Evolutionary conservation across 2,329 filamentous ascomycete genomes (phyloP).

Genomic region (Curvularia sp.): DNA sequence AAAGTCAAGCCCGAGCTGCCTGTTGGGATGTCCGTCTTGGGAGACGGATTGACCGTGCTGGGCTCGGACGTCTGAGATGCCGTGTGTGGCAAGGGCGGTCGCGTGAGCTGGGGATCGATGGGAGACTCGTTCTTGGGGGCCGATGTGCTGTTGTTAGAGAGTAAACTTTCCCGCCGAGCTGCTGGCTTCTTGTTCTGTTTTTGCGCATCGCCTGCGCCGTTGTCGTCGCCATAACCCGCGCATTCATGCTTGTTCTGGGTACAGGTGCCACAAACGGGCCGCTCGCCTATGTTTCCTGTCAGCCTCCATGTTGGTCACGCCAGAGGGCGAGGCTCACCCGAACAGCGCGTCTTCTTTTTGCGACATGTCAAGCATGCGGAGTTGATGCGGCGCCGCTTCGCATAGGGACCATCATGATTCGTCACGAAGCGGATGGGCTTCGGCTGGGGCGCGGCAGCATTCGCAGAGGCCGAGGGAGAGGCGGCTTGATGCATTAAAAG

Average conservation of each 20-base stretch:
- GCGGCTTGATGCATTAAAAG: conserved; percentile 46
- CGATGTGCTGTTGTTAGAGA: conserved; percentile 18
- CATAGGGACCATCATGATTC: conserved; percentile 52
- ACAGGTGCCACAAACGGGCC: conserved; percentile 56
- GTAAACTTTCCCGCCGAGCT: conserved; percentile 26
- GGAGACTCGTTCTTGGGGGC: conserved; percentile 28
- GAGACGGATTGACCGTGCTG: conserved; percentile 22
- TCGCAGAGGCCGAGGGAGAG: conserved; percentile 36
- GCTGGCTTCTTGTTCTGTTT: conserved; percentile 32
- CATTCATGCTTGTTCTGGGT: conserved; percentile 57
- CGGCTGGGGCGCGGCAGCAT: conserved; percentile 39
- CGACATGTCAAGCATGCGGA: conserved; percentile 57
- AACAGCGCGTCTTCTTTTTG: conserved; percentile 59
- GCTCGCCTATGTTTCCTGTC: conserved; percentile 37
- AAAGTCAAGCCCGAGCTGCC: conserved; percentile 45
- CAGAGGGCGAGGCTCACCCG: conserved; percentile 35
- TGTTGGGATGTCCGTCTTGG: conserved; percentile 31
- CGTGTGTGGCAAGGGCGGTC: conserved; percentile 33
- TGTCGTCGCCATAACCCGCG: conserved; percentile 55
- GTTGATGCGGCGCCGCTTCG: conserved; percentile 52
- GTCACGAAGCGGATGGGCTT: conserved; percentile 53
- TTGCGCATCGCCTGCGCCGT: conserved; percentile 23
- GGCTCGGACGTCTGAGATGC: conserved; percentile 35
- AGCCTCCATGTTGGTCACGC: conserved; percentile 9
- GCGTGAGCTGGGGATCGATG: conserved; percentile 34